Percentiles rank a stretch among this genome's conserved stretches.
phyloP scores from a whole-genome alignment of 257 asterid genomes.

The Nicotiana sylvestris region DNA sequence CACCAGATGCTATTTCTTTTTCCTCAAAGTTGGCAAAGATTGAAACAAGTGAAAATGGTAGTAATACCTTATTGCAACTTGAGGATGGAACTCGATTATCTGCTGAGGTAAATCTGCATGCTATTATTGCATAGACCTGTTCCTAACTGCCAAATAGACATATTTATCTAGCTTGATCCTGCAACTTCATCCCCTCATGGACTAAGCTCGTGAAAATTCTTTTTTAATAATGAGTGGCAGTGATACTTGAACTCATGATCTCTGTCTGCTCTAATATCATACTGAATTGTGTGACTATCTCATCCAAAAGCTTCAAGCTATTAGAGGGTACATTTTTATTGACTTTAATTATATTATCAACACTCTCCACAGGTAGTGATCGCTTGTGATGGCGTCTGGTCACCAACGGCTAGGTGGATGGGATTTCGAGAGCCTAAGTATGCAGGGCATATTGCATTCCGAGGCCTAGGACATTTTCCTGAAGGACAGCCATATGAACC shows the following conservation, averaged over 20 bases:
- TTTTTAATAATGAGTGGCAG: neutral
- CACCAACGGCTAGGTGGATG: slow-evolving; percentile 91
- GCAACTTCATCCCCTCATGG: neutral
- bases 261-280: neutral
- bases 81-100: slow-evolving; percentile 55
- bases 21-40: slow-evolving; percentile 63
- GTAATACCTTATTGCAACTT: slow-evolving; percentile 41
- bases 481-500: slow-evolving; percentile 65
- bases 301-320: neutral
- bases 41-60: slow-evolving; percentile 30
- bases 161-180: too few species aligned
- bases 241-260: neutral
- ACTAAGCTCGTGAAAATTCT: neutral
- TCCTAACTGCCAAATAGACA: too few species aligned
- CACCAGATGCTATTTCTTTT: slow-evolving; percentile 53
- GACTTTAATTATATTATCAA: neutral
- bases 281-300: neutral
- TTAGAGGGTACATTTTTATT: neutral
- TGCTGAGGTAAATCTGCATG: slow-evolving; percentile 48
- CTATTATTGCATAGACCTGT: neutral
- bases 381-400: slow-evolving; percentile 82
- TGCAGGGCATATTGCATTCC: slow-evolving; percentile 64
- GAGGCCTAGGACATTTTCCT: slow-evolving; percentile 74
- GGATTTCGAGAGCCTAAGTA: slow-evolving; percentile 70
- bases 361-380: slow-evolving; percentile 52